phyloP scores from a whole-genome alignment of 257 asterid genomes.

The Buddleja alternifolia region DNA sequence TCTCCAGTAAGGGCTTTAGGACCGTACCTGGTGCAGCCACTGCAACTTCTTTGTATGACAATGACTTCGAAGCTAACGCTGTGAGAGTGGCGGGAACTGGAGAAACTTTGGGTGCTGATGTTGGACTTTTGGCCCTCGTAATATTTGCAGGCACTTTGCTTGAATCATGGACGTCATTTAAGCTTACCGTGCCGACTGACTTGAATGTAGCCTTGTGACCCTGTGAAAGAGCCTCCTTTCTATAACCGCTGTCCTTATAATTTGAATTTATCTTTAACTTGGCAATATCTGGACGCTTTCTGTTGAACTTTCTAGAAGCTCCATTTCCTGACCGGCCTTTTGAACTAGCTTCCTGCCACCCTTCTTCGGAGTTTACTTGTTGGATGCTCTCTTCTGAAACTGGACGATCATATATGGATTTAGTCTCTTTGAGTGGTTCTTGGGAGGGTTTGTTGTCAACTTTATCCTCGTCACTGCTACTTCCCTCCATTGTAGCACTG shows the following conservation, averaged over 20 bases:
- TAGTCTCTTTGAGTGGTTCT: constrained; percentile 33
- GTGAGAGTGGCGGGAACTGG: constrained; percentile 58
- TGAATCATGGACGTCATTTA: constrained; percentile 47
- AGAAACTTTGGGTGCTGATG: constrained; percentile 52
- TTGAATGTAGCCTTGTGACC: constrained; percentile 56
- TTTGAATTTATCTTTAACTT: constrained; percentile 63
- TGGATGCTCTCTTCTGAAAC: constrained; percentile 40
- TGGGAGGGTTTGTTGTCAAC: constrained; percentile 35
- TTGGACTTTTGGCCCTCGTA: constrained; percentile 44
- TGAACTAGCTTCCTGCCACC: constrained; percentile 94
- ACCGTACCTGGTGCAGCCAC: constrained; percentile 95
- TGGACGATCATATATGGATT: constrained; percentile 33
- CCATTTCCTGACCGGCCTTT: constrained; percentile 73
- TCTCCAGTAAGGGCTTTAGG: constrained; percentile 91
- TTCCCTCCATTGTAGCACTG: constrained; percentile 36
- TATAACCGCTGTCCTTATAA: constrained; percentile 48
- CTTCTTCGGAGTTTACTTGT: constrained; percentile 75
- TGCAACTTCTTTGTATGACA: constrained; percentile 97
- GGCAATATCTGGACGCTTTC: constrained; percentile 70
- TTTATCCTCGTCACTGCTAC: constrained; percentile 45
- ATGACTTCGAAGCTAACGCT: constrained; percentile 76
- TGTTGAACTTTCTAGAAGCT: constrained; percentile 58
- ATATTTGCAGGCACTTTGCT: constrained; percentile 47
- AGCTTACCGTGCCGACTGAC: constrained; percentile 39
- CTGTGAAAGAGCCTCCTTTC: constrained; percentile 60